phyloP scores from a whole-genome alignment of 805 yeast genomes.

The Starmerella vitae region DNA sequence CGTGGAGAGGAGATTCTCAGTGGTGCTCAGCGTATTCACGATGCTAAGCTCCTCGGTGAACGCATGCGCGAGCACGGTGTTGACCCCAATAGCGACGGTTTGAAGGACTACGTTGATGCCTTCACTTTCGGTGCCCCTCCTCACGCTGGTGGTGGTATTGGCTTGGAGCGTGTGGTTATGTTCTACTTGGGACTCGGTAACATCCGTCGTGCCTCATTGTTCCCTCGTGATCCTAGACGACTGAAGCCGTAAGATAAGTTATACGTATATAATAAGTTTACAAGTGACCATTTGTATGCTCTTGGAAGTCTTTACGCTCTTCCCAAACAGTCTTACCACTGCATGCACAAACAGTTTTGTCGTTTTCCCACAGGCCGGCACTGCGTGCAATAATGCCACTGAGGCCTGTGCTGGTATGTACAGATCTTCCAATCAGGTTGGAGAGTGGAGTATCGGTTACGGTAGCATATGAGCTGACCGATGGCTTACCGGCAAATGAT shows the following conservation, averaged over 20 bases:
- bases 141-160: conserved; percentile 99
- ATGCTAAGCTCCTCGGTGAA: conserved; percentile 64
- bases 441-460: conserved; percentile 4
- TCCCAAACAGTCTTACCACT: conserved; percentile 95
- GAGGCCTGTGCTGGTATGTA: conserved; percentile 24
- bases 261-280: not conserved
- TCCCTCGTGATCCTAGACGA: conserved; percentile 98
- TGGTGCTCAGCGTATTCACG: conserved; percentile 99
- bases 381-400: conserved; percentile 90
- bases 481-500: conserved; percentile 22
- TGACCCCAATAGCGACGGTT: conserved; percentile 66
- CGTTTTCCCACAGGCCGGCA: conserved; percentile 96
- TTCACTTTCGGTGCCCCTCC: conserved; percentile 94
- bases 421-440: conserved; percentile 20
- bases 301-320: conserved; percentile 50
- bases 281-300: conserved; percentile 13
- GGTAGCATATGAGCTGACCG: conserved; percentile 12
- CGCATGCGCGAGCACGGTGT: conserved; percentile 76
- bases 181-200: conserved; percentile 93
- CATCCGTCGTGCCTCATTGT: conserved; percentile 94
- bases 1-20: conserved; percentile 98
- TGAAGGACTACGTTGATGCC: conserved; percentile 83
- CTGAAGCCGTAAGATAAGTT: conserved; percentile 46
- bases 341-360: conserved; percentile 84
- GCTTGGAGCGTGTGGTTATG: conserved; percentile 97